Percentiles rank a stretch among this genome's conserved stretches.
These are phyloP conservation scores for Phaffia tasmanica DNA, from an alignment of 768 basidiomycete genomes.

Conservation along the genomic window DNA sequence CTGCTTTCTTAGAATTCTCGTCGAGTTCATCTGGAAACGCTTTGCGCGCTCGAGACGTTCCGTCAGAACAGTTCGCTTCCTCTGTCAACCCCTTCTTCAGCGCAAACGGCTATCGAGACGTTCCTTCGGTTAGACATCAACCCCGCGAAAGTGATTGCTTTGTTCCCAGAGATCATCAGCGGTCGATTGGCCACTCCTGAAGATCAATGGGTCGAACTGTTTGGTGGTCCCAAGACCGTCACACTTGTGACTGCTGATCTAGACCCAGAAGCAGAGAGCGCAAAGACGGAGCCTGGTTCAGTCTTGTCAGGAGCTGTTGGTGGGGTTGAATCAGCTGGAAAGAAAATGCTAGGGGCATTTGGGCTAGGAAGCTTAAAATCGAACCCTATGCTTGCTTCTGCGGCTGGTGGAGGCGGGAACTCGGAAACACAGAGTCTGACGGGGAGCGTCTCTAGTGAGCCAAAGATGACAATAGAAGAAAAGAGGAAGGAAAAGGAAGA, in stretches of 20 bases:
- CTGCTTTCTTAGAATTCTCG: slow-evolving; percentile 45
- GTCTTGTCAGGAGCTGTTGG: slow-evolving; percentile 31
- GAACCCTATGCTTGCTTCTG: slow-evolving; percentile 26
- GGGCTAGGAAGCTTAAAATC: slow-evolving; percentile 24
- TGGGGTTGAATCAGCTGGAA: slow-evolving; percentile 31
- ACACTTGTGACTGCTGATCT: slow-evolving; percentile 28
- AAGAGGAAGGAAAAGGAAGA: slow-evolving; percentile 18
- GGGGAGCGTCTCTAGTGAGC: too few species aligned
- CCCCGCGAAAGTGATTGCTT: slow-evolving; percentile 81
- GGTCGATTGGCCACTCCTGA: slow-evolving; percentile 62
- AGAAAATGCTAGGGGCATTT: slow-evolving; percentile 30
- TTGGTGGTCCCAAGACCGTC: slow-evolving; percentile 52
- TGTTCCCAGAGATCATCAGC: slow-evolving; percentile 64
- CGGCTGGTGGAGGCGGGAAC: slow-evolving; percentile 27
- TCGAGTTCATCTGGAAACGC: slow-evolving; percentile 51
- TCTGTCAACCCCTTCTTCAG: slow-evolving; percentile 39
- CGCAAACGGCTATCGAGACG: slow-evolving; percentile 65
- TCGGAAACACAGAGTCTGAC: too few species aligned
- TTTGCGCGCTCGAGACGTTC: slow-evolving; percentile 72
- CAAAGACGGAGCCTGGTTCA: not conserved
- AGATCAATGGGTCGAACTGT: slow-evolving; percentile 67
- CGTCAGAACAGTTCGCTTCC: slow-evolving; percentile 30
- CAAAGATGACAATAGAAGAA: not conserved
- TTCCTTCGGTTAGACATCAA: slow-evolving; percentile 82
- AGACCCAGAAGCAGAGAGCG: slow-evolving; percentile 32